Percentiles rank a stretch among this genome's conserved stretches.
These are phyloP conservation scores for Teunomyces gatunensis DNA, from an alignment of 805 yeast genomes.

Conservation along the genomic window DNA sequence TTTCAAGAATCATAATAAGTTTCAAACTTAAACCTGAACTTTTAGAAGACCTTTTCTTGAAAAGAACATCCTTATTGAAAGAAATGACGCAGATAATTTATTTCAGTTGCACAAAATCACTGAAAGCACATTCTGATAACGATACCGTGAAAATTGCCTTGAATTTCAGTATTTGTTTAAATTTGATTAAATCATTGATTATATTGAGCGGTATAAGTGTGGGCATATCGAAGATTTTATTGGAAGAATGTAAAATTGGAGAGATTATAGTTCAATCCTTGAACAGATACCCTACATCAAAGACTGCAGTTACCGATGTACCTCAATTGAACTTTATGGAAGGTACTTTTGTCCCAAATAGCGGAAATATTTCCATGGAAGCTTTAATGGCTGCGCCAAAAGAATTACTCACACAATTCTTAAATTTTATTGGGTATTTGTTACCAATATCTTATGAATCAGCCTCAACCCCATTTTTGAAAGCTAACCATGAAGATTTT, in stretches of 20 bases:
- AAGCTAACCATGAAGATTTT: constrained; percentile 16
- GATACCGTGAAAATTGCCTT: constrained; percentile 21
- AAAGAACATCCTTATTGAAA: constrained; percentile 16
- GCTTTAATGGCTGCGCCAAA: constrained; percentile 72
- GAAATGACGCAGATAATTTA: constrained; percentile 22
- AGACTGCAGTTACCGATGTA: background rate
- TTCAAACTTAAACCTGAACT: constrained; percentile 42
- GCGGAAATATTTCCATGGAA: constrained; percentile 50
- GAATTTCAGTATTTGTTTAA: constrained; percentile 38
- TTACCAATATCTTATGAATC: constrained; percentile 49
- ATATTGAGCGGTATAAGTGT: constrained; percentile 43
- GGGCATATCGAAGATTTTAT: constrained; percentile 40
- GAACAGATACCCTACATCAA: constrained; percentile 45
- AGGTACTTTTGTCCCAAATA: background rate
- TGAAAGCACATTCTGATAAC: constrained; percentile 10
- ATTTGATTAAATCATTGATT: constrained; percentile 44
- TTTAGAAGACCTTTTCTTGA: constrained; percentile 43
- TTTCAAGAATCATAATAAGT: constrained; percentile 55
- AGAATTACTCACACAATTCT: constrained; percentile 53
- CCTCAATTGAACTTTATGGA: background rate
- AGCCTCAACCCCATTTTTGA: constrained; percentile 28
- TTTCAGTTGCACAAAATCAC: constrained; percentile 26
- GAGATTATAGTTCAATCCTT: constrained; percentile 48
- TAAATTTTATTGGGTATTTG: constrained; percentile 54
- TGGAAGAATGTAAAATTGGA: constrained; percentile 50